These are phyloP conservation scores for Hammondia hammondi DNA, from an alignment of 169 alveolate genomes.

Conservation along the genomic window DNA sequence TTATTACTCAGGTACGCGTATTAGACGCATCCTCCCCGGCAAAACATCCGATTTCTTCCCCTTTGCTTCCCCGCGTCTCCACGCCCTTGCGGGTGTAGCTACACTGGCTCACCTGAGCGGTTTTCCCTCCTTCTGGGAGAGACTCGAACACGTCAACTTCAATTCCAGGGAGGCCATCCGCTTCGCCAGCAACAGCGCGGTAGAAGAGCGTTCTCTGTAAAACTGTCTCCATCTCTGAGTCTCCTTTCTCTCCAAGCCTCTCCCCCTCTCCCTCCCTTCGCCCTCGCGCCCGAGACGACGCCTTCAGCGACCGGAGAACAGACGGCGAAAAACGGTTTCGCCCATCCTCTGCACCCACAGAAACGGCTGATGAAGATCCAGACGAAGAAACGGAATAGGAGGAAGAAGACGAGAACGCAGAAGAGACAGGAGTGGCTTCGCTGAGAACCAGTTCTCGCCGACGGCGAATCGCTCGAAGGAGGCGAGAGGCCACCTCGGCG, in stretches of 20 bases:
- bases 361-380: neutral
- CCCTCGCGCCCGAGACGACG: neutral
- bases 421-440: neutral
- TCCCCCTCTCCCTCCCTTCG: neutral
- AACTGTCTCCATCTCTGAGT: neutral
- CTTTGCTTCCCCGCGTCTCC: no score
- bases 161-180: slow-evolving; percentile 67
- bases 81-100: no score
- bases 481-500: neutral
- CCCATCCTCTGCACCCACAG: neutral
- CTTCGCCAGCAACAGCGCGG: slow-evolving; percentile 64
- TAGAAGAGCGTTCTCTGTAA: neutral
- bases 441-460: neutral
- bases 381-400: neutral
- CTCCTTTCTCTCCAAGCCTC: neutral
- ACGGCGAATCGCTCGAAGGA: neutral
- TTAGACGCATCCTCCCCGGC: no score
- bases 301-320: neutral
- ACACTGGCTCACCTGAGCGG: neutral
- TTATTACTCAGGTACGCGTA: no score
- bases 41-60: no score
- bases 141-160: slow-evolving; percentile 59
- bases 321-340: neutral
- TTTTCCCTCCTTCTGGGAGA: neutral
- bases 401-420: neutral